Percentiles rank a stretch among this genome's conserved stretches.
Conservation (phyloP, 768 basidiomycete genomes). For the Chalciporus piperatus region DNA sequence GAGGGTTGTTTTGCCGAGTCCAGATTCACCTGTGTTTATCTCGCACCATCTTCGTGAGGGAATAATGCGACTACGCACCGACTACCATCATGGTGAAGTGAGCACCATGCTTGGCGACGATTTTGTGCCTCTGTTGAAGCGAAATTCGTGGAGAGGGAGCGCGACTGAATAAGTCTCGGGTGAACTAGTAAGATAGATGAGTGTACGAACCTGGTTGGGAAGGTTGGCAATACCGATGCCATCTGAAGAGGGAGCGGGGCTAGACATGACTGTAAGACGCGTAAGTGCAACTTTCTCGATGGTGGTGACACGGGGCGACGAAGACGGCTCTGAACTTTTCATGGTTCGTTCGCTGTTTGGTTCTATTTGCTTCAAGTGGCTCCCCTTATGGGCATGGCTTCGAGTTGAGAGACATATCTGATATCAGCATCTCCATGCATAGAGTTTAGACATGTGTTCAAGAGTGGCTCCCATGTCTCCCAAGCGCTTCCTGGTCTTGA, state of each 20-base stretch:
- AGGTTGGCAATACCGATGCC: slow-evolving; percentile 95
- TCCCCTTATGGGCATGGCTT: too few relatives aligned
- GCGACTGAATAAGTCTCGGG: background rate
- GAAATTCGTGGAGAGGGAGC: slow-evolving; percentile 9
- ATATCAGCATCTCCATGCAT: too few relatives aligned
- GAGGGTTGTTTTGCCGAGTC: slow-evolving; percentile 94
- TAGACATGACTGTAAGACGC: slow-evolving; percentile 22
- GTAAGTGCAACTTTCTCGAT: slow-evolving; percentile 15
- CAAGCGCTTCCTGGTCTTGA: too few relatives aligned
- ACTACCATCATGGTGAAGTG: slow-evolving; percentile 99
- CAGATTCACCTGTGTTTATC: slow-evolving; percentile 78
- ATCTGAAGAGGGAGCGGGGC: slow-evolving; percentile 45
- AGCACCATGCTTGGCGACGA: slow-evolving; percentile 94
- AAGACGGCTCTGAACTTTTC: slow-evolving; percentile 27
- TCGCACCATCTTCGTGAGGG: background rate
- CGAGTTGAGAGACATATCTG: too few relatives aligned
- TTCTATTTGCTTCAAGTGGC: slow-evolving; percentile 25
- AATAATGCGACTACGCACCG: slow-evolving; percentile 44
- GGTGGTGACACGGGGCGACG: slow-evolving; percentile 16
- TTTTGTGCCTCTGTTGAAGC: slow-evolving; percentile 85
- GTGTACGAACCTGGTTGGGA: slow-evolving; percentile 83
- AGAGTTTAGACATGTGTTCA: too few relatives aligned
- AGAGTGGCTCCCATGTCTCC: too few relatives aligned
- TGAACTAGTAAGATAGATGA: background rate
- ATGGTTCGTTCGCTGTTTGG: slow-evolving; percentile 17